Evolutionary conservation across 345 rosid species (phyloP), one percentile per base, ranked within the genome.

Genomic region (Abelmoschus esculentus): DNA sequence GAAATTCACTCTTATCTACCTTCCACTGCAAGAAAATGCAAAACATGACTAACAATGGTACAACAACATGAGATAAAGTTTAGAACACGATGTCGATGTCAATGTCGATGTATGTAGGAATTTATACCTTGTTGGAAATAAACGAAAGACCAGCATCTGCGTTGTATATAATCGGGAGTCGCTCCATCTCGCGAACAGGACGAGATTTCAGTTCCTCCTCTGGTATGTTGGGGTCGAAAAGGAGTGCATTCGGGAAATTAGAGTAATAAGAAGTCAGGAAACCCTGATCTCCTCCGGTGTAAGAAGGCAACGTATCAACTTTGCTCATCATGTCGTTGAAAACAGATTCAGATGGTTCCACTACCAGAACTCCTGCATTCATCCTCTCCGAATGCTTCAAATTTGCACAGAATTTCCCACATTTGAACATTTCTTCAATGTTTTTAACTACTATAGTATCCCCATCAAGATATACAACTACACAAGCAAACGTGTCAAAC

Each of bases 131-230:
- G 83, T 93, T 90, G 32, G 97, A 96, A 73, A 93, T 93, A 95
- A 91, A 86, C 83, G 87, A 89, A 66, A 93, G 96, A 78, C 98
- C 98, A 81, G 90, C 96, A 80, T 93, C 98, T 6, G 98, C 98
- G 71, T 90, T 93, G 40, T 90, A 93, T 1, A 87, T 79, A 31
- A 97, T 93, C 47, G 98, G 90, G 28, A 93, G 98, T 47, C 96
- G 89, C 79, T 93, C 91, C 98, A 90, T 89, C 63, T 79, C 69
- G 68, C 92, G 98, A 63, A 73, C 79, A 12, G 90, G 86, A 75
- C 91, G 86, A 15, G 91, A 74, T 22, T 87, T 50, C 54, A 50
- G 4, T 15, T 4, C 54, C 17, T 50, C 54, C 54, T 50, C 7
- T 6, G 54, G 19, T 5, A 50, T 15, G 4, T 50, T 50, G 2